Conservation (phyloP, 2,329 filamentous ascomycete species). For the Neophaeococcomyces aloes region DNA sequence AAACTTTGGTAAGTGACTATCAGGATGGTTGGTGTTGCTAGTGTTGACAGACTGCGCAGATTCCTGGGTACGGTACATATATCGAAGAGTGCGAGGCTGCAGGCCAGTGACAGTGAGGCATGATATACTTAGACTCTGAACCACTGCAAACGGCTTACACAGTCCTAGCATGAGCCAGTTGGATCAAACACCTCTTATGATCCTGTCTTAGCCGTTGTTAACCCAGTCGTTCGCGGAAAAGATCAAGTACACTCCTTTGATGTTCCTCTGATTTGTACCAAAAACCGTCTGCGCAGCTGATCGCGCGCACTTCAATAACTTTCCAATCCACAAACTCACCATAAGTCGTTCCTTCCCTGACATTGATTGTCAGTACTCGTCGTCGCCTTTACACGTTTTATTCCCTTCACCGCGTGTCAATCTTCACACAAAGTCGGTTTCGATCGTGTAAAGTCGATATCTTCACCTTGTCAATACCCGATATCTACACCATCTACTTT, state of each 20-base stretch:
- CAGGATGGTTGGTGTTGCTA: too few species aligned
- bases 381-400: too few species aligned
- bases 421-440: not conserved
- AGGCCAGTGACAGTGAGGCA: not conserved
- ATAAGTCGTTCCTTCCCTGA: slow-evolving; percentile 2
- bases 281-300: not conserved
- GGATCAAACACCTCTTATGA: slow-evolving; percentile 3
- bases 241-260: slow-evolving; percentile 2
- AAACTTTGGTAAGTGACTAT: too few species aligned
- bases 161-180: slow-evolving; percentile 3
- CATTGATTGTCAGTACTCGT: not conserved
- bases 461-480: not conserved
- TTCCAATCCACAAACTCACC: not conserved
- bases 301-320: not conserved
- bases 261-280: too few species aligned
- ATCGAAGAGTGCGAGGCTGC: not conserved
- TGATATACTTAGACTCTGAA: not conserved
- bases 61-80: too few species aligned
- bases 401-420: too few species aligned
- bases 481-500: not conserved
- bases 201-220: not conserved
- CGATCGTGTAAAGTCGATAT: too few species aligned
- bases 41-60: too few species aligned
- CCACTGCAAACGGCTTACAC: not conserved
- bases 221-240: slow-evolving; percentile 1